Evolutionary conservation across 176 grass and related monocot genomes (phyloP), one percentile per base, ranked within the genome.

Genomic region (Aegilops bicornis): DNA sequence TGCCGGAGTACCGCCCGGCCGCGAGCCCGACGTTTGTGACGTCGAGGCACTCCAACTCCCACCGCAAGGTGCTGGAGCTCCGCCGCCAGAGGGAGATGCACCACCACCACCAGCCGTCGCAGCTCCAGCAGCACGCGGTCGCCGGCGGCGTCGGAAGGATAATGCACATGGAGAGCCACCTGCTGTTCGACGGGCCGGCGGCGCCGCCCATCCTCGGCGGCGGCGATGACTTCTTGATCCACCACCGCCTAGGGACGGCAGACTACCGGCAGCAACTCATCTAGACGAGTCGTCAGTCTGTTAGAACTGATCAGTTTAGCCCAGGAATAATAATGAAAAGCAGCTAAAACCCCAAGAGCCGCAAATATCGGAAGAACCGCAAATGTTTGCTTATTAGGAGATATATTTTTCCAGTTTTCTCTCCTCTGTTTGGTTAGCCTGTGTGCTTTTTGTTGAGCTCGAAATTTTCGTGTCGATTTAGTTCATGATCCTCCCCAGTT

Each of bases 21-120:
- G 88, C 93, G 69, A 98, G 96, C 82, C 96, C 96, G 58, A 96
- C 90, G 16, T 98, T 94, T 84, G 45, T 92, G 52, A 74, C 85
- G 73, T 88, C 96, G 11, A 94, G 74, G 90, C 93, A 98, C 88
- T 98, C 96, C 45, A 98, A 98, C 84, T 98, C 93, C 37, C 96
- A 98, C 92, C 96, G 96, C 10, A 98, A 98, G 90, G 96, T 98
- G 73, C 40, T 98, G 40, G 96, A 98, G 86, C 86, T 98, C 42
- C 91, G 92, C 65, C 90, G 93, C 39, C 96, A 98, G 87, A 92
- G 95, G 82, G 94, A 94, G 71, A 64, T 85, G 65, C 72, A 92
- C 56, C 75, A 74, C 8, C 29, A 62, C 56, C 75, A 74, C 8
- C 36, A 62, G 17, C 86, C 54, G 19, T 22, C 54, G 48, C 48